Base-by-base conservation (phyloP, 2,329 filamentous ascomycete genomes). In the Septoria petroselini region DNA sequence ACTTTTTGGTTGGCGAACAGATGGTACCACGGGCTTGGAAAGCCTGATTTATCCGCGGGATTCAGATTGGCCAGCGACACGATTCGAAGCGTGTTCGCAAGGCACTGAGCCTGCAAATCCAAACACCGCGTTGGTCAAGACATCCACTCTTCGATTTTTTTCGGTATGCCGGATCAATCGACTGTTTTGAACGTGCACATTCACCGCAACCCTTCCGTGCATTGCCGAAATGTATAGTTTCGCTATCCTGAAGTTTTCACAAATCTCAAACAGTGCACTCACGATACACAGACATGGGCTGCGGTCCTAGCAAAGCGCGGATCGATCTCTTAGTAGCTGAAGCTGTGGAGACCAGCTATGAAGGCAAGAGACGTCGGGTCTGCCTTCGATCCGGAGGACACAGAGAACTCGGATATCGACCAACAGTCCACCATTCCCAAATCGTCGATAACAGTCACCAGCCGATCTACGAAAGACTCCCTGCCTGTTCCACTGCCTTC, bases 1-100 rank as follows among this genome's bases (percentile, higher is more conserved):
- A 60, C 56, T 29, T 58, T 55, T n/a, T 64, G 60, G 61, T 59
- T 59, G 38, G 50, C 48, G 2, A 62, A 59, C 57, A 54, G 60
- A 17, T 66, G 59, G 55, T 56, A 62, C 19, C 48, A 50, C 2
- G 54, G 48, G 27, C 41, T 43, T 4, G 46, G 50, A 34, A 43
- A 43, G 33, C 42, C 48, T 30, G 47, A 57, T 51, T 1, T 55
- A 11, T 38, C 48, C 14, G 49, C 38, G 38, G 31, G 43, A 18
- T 29, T 57, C 27, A 53, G 54, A 27, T 54, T 52, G 45, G 38
- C 48, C 17, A 29, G 38, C 44, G 40, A 55, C 14, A 51, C 42
- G 17, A 44, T 58, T 48, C 35, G 41, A 12, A 42, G 44, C 15
- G 42, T 45, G 12, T 53, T 58, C 39, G 41, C 29, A 30, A 50